Evolutionary conservation across 768 basidiomycete species (phyloP), one percentile per base, ranked within the genome.

Genomic region (Trametes cingulata): DNA sequence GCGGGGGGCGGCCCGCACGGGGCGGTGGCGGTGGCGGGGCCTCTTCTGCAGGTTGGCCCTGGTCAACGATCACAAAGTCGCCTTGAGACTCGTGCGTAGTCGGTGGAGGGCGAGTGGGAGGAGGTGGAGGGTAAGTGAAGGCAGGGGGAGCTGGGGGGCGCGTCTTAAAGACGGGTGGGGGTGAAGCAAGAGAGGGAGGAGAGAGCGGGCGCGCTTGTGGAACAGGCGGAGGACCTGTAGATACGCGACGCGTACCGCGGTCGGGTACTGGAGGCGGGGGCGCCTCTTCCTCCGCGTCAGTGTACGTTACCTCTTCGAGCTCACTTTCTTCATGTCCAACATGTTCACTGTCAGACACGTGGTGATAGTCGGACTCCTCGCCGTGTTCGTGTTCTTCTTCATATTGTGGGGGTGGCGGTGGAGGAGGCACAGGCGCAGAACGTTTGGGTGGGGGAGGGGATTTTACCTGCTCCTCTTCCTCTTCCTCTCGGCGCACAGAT

Each of bases 241-340:
- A 67, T 36, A 69, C 56, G 29, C 74, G 74, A 22, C 75, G 71
- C 14, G 69, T 69, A 20, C 64, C 71, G 24, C 85, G 81, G 25
- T 79, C 74, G 15, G 87, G 85, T 27, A 85, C 75, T 9, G 85
- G 82, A 22, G 86, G 85, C 0, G 61, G 52, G 13, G 84, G 80
- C 3, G 73, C 73, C 51, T 80, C 79, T 55, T 81, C 82, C 52
- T 71, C 72, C 5, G 70, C 73, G 25, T 82, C 78, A 36, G 85
- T 82, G 59, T 85, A 77, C 9, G 73, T 76, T 9, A 87, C 82
- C 63, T 90, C 87, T 64, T 90, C 88, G 14, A 84, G 75, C 68
- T 90, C 87, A 61, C 86, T 89, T 65, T 90, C 88, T 67, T 89
- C 87, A 6, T 80, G 82, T 58, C 90, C 89, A 24, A 85, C 83